phyloP scores from a whole-genome alignment of 768 basidiomycete species.

The Lactarius hengduanensis region DNA sequence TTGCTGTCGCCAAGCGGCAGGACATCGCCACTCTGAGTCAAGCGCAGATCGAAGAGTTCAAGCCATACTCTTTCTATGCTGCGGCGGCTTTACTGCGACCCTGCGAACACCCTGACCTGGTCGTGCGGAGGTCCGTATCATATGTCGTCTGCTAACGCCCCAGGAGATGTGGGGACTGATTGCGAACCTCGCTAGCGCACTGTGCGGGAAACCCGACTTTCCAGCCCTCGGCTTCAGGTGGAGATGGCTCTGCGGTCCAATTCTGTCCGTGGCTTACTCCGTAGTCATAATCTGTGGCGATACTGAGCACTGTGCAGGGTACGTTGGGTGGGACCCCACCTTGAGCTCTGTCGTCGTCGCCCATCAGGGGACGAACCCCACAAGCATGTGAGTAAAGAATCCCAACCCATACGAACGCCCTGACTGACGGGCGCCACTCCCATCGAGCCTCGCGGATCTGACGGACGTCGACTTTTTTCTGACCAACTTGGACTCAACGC shows the following conservation, averaged over 20 bases:
- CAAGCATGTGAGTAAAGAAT: constrained; percentile 42
- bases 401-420: background rate
- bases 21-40: background rate
- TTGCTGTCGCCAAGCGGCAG: background rate
- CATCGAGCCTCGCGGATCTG: constrained; percentile 45
- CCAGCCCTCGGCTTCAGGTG: constrained; percentile 44
- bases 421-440: background rate
- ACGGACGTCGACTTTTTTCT: constrained; percentile 48
- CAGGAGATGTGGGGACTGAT: background rate
- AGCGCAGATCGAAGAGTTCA: constrained; percentile 43
- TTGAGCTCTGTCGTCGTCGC: constrained; percentile 55
- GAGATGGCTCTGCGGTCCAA: constrained; percentile 8
- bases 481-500: constrained; percentile 40
- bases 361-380: constrained; percentile 62
- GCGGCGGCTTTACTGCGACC: constrained; percentile 49
- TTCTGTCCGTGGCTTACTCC: constrained; percentile 16
- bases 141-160: too few species aligned
- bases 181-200: constrained; percentile 35
- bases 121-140: constrained; percentile 46
- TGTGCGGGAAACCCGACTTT: constrained; percentile 49
- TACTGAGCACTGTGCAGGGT: constrained; percentile 41
- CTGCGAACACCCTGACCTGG: constrained; percentile 47
- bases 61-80: constrained; percentile 51
- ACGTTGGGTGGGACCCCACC: constrained; percentile 53
- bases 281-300: constrained; percentile 33